Percentiles rank a stretch among this genome's conserved stretches.
Conservation (phyloP, 2,329 filamentous ascomycete genomes). For the Curvularia eragrostidis region DNA sequence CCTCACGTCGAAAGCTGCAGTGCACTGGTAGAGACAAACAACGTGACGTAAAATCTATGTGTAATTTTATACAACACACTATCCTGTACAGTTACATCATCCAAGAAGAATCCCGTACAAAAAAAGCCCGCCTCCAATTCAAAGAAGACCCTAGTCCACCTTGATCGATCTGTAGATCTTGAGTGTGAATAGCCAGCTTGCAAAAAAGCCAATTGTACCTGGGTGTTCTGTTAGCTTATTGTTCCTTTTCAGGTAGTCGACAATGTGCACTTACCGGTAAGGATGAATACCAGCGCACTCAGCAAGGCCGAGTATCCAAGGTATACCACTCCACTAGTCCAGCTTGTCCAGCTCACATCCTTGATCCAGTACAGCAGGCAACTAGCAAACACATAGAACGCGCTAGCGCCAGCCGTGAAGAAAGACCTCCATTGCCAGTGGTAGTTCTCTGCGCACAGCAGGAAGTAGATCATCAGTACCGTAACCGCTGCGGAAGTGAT, state of each 20-base stretch:
- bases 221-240: slow-evolving; percentile 16
- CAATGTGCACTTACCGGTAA: slow-evolving; percentile 74
- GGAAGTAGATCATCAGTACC: slow-evolving; percentile 92
- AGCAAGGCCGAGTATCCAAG: slow-evolving; percentile 90
- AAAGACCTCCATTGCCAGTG: slow-evolving; percentile 99
- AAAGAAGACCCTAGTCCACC: slow-evolving; percentile 70
- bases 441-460: slow-evolving; percentile 96
- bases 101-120: neutral
- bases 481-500: slow-evolving; percentile 93
- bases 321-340: slow-evolving; percentile 89
- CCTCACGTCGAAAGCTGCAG: neutral
- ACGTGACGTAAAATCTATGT: slow-evolving; percentile 11
- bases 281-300: slow-evolving; percentile 88
- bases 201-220: slow-evolving; percentile 96
- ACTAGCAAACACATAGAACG: slow-evolving; percentile 89
- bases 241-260: neutral
- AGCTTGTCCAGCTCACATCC: slow-evolving; percentile 81
- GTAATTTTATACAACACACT: slow-evolving; percentile 1
- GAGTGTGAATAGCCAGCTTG: slow-evolving; percentile 91
- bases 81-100: neutral
- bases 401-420: slow-evolving; percentile 86
- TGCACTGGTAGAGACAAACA: neutral
- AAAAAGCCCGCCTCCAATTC: neutral
- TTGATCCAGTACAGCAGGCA: slow-evolving; percentile 90
- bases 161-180: slow-evolving; percentile 99